Percentiles rank a stretch among this genome's conserved stretches.
These are phyloP conservation scores for Hemisphaericaspora xylofermentans DNA, from an alignment of 1,139 yeast genomes.

Conservation along the genomic window DNA sequence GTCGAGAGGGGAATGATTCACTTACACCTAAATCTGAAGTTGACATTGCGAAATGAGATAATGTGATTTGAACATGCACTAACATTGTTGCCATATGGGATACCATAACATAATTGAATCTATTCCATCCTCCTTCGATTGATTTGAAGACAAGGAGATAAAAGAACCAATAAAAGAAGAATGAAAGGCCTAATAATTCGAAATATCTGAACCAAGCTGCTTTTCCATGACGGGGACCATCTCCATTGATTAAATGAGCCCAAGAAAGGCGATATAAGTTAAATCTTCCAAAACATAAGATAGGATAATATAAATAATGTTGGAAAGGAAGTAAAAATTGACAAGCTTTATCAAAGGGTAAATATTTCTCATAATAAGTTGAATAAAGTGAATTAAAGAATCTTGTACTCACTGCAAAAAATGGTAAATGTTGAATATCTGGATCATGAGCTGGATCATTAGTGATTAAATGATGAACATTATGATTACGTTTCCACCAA, in stretches of 20 bases:
- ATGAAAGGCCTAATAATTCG: conserved; percentile 66
- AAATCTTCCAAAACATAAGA: conserved; percentile 80
- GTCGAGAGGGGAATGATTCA: conserved; percentile 81
- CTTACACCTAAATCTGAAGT: conserved; percentile 80
- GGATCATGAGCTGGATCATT: conserved; percentile 94
- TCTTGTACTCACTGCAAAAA: conserved; percentile 79
- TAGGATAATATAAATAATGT: conserved; percentile 71
- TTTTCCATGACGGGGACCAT: conserved; percentile 76
- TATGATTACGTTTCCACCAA: conserved; percentile 95
- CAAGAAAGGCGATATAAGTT: conserved; percentile 80
- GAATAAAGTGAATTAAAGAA: conserved; percentile 70
- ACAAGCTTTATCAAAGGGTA: conserved; percentile 70
- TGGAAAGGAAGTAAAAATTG: conserved; percentile 59
- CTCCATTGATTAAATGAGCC: conserved; percentile 67
- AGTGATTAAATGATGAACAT: conserved; percentile 84
- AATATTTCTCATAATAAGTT: conserved; percentile 68
- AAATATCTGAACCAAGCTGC: conserved; percentile 86
- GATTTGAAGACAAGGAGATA: conserved; percentile 56
- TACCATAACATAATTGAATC: conserved; percentile 61
- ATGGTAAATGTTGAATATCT: conserved; percentile 89
- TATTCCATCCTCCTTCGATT: conserved; percentile 50
- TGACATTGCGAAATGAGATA: conserved; percentile 92
- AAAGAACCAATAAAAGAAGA: conserved; percentile 79
- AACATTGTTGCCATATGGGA: conserved; percentile 84
- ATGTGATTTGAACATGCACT: conserved; percentile 87